phyloP scores from a whole-genome alignment of 208 protist genomes.

The Trypanosoma lewisi region DNA sequence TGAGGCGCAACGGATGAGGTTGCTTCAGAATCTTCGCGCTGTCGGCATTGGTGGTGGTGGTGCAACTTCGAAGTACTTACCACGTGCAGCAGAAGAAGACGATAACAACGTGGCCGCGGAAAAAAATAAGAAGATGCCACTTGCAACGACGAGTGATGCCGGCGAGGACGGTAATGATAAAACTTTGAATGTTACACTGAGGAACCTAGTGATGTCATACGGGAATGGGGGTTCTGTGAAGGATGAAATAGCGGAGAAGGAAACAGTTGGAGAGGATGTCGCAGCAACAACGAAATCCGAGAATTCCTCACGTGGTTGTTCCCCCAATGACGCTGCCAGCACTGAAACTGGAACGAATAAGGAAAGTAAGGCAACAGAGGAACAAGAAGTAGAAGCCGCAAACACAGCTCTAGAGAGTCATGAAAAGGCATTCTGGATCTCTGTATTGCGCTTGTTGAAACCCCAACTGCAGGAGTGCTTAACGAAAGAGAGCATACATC shows the following conservation, averaged over 20 bases:
- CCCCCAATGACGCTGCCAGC: too few relatives aligned
- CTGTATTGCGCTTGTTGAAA: conserved; percentile 17
- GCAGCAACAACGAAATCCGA: not conserved
- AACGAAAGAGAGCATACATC: not conserved
- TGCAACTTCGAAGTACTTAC: too few relatives aligned
- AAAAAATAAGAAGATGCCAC: not conserved
- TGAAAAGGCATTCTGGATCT: conserved; percentile 26
- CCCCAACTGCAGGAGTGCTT: conserved; percentile 15
- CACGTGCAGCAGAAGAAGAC: not conserved
- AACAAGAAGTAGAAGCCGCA: not conserved
- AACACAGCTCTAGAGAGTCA: conserved; percentile 5
- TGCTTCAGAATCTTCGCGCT: conserved; percentile 37
- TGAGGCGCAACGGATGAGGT: conserved; percentile 30
- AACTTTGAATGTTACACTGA: conserved; percentile 1
- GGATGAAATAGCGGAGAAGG: not conserved
- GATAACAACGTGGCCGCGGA: too few relatives aligned
- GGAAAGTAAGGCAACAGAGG: not conserved
- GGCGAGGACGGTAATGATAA: not conserved
- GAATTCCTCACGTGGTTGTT: too few relatives aligned
- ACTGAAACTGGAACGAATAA: not conserved
- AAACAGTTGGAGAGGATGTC: not conserved
- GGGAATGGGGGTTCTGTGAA: not conserved
- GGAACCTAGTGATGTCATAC: not conserved
- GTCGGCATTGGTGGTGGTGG: not conserved
- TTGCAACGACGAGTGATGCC: not conserved